A percentile compares a stretch with the other conserved stretches of the same genome.
These are phyloP conservation scores for Penicillium sp. DNA, from an alignment of 2,329 filamentous ascomycete species.

Conservation along the genomic window DNA sequence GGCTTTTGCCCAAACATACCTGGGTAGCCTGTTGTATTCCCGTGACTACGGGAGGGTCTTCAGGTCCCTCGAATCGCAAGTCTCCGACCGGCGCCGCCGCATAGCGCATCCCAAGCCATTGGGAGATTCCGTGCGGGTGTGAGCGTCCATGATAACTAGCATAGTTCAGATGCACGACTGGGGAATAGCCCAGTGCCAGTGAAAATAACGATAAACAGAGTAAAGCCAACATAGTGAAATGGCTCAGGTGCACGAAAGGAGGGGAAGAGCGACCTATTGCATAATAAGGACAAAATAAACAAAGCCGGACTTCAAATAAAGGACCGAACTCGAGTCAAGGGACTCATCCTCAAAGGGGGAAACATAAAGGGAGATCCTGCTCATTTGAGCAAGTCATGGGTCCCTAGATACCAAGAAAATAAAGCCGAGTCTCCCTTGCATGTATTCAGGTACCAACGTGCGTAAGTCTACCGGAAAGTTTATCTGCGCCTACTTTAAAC, in stretches of 20 bases:
- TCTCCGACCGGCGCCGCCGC: slow-evolving; percentile 67
- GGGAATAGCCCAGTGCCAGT: slow-evolving; percentile 23
- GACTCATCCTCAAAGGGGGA: not conserved
- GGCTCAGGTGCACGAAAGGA: not conserved
- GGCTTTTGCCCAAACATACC: slow-evolving; percentile 39
- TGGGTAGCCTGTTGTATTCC: slow-evolving; percentile 55
- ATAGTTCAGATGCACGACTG: slow-evolving; percentile 64
- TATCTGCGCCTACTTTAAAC: too few species aligned
- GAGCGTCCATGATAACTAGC: slow-evolving; percentile 62
- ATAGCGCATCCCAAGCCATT: slow-evolving; percentile 75
- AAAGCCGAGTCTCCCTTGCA: not conserved
- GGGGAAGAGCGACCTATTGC: not conserved
- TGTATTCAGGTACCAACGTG: not conserved
- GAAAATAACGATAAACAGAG: slow-evolving; percentile 17
- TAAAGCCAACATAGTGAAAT: slow-evolving; percentile 12
- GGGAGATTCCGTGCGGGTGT: slow-evolving; percentile 58
- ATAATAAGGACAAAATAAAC: not conserved
- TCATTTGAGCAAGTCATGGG: not conserved
- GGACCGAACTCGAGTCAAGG: not conserved
- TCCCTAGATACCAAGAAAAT: not conserved
- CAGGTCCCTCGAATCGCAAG: slow-evolving; percentile 66
- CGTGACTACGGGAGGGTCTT: slow-evolving; percentile 55
- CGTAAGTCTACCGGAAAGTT: too few species aligned
- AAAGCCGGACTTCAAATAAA: slow-evolving; percentile 2
- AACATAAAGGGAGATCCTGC: not conserved